phyloP scores from a whole-genome alignment of 164 flowering plant species.

The Sedum album region DNA sequence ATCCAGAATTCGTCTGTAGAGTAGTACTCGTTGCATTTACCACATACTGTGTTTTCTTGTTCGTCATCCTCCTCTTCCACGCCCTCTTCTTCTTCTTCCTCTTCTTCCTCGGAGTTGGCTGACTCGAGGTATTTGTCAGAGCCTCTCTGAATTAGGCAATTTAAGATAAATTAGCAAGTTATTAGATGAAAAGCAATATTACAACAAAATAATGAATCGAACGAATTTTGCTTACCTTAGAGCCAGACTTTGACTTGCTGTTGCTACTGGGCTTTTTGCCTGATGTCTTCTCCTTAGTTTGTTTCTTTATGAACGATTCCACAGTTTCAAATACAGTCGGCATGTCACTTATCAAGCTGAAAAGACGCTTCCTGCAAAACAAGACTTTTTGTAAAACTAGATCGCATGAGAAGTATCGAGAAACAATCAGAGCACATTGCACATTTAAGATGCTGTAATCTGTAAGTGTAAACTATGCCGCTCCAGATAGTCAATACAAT shows the following conservation, averaged over 20 bases:
- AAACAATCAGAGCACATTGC: not conserved
- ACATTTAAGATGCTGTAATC: not conserved
- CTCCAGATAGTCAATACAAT: too few relatives aligned
- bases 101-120: constrained; percentile 16
- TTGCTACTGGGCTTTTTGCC: not conserved
- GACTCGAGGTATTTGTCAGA: constrained; percentile 15
- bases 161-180: not conserved
- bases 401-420: not conserved
- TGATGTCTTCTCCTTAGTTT: constrained; percentile 47
- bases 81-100: constrained; percentile 48
- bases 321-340: constrained; percentile 74
- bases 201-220: not conserved
- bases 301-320: constrained; percentile 40
- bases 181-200: constrained; percentile 6
- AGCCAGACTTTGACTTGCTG: not conserved
- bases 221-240: not conserved
- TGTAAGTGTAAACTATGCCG: too few relatives aligned
- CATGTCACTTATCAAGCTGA: constrained; percentile 73
- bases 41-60: constrained; percentile 64
- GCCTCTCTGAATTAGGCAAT: not conserved
- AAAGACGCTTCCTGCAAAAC: constrained; percentile 62
- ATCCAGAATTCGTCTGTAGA: constrained; percentile 70
- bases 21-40: constrained; percentile 69
- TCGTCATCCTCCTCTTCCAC: not conserved
- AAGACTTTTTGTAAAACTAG: not conserved